Evolutionary conservation across 2,329 filamentous ascomycete genomes (phyloP), one percentile per base, ranked within the genome.

Genomic region (Aspergillus calidoustus): DNA sequence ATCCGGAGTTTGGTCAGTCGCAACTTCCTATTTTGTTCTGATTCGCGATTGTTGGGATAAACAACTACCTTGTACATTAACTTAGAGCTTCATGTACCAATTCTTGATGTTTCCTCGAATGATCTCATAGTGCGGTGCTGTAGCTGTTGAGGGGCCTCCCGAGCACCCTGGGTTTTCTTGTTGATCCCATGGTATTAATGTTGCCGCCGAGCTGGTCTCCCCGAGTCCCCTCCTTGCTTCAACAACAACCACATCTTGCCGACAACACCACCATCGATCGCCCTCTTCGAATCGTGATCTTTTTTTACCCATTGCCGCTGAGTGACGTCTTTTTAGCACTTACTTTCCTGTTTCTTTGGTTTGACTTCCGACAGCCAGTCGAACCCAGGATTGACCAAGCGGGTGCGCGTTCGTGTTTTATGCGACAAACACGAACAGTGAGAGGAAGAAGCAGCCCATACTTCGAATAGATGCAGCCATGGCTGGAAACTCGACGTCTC

Each of bases 1-100:
- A 66, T 69, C 66, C 68, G 75, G 74, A 76, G 74, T 77, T 77
- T 72, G 72, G 74, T 70, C 70, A 65, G 71, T 75, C 71, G 70
- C 72, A 69, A 70, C 66, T 66, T 71, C 69, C 73, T 66, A 44
- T 64, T 69, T 63, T 58, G 68, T 63, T 66, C 66, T 68, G 68
- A 71, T 67, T 69, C 68, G 72, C 69, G 69, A 73, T 69, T 69
- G 66, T 69, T 72, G 70, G 69, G 68, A 71, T 71, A 68, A 69
- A 58, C 48, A 52, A 43, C 72, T 70, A 67, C 72, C 72, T 74
- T 77, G 73, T 76, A 76, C 71, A 76, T 69, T 76, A 77, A 68
- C 67, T 68, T 74, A 68, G 54, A 51, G 69, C 68, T 71, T 73
- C 64, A 70, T 72, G 61, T 64, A 63, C 55, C 49, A 60, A 57